phyloP scores from a whole-genome alignment of 441 rosid genomes.

The Croton laevigatus region DNA sequence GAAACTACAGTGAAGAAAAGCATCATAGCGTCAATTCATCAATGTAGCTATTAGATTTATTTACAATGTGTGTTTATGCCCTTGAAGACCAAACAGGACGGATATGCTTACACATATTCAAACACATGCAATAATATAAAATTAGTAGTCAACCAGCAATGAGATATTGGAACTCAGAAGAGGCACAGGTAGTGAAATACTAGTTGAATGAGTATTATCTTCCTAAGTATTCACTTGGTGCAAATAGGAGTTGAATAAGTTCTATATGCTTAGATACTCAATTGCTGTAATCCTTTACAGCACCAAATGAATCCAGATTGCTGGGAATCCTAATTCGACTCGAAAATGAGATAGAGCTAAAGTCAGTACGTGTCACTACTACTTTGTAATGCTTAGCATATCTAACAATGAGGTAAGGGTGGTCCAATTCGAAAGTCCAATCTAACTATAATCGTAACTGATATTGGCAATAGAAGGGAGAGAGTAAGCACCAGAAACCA shows the following conservation, averaged over 20 bases:
- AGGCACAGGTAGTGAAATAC: background rate
- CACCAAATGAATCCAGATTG: background rate
- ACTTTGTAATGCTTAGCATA: background rate
- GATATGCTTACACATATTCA: background rate
- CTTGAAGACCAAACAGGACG: background rate
- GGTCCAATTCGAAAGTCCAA: background rate
- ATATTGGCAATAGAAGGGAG: background rate
- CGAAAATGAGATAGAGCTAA: background rate
- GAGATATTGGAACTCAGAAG: background rate
- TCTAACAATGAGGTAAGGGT: background rate
- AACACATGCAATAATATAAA: conserved; percentile 2
- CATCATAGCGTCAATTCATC: background rate
- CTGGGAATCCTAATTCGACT: background rate
- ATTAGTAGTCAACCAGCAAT: background rate
- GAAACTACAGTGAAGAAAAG: background rate
- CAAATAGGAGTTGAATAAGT: background rate
- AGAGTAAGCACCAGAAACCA: background rate
- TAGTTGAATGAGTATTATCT: too few species aligned
- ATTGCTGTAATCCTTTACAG: background rate
- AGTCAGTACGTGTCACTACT: background rate
- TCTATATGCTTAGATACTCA: background rate
- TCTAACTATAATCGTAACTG: background rate
- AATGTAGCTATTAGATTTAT: conserved; percentile 2
- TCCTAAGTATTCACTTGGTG: background rate
- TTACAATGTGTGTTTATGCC: background rate